Base-by-base conservation (phyloP, 176 grass and related monocot genomes). In the Thinopyrum elongatum region DNA sequence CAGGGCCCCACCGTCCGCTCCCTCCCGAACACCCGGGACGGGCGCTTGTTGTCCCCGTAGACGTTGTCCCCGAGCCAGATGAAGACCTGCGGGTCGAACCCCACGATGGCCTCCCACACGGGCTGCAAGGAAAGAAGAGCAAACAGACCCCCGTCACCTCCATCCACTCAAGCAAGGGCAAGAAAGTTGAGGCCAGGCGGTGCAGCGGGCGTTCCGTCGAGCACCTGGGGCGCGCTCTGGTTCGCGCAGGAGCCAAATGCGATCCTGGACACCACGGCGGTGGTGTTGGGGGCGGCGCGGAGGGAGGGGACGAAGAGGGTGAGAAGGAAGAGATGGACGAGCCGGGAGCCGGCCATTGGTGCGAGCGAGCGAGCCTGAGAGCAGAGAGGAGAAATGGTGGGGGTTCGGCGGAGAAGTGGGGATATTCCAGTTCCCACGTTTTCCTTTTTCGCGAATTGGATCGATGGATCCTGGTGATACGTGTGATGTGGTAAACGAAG, bases 1-100 rank as follows among this genome's bases (percentile, higher is more conserved):
- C 95, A 98, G 0, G 91, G 95, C 21, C 95, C 95, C 12, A 95
- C 77, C 44, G 93, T 95, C 79, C 95, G 82, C 62, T 98, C 85
- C 81, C 64, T 82, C 21, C 95, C 95, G 31, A 91, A 66, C 36
- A 91, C 44, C 63, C 80, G 86, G 63, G 68, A 89, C 34, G 90
- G 96, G 63, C 88, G 84, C 83, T 92, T 92, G 90, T 92, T 92
- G 88, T 98, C 95, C 53, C 95, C 93, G 72, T 98, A 98, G 55
- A 98, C 88, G 80, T 98, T 98, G 91, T 98, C 96, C 41, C 96
- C 96, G 66, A 98, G 82, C 96, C 93, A 98, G 49, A 98, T 64
- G 89, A 98, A 98, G 35, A 98, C 65, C 84, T 94, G 93, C n/a
- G 96, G 93, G 34, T 86, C 79, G 90, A 95, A 98, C 59, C 84